phyloP scores from a whole-genome alignment of 352 stramenopile genomes.

The Globisporangium nodosum region DNA sequence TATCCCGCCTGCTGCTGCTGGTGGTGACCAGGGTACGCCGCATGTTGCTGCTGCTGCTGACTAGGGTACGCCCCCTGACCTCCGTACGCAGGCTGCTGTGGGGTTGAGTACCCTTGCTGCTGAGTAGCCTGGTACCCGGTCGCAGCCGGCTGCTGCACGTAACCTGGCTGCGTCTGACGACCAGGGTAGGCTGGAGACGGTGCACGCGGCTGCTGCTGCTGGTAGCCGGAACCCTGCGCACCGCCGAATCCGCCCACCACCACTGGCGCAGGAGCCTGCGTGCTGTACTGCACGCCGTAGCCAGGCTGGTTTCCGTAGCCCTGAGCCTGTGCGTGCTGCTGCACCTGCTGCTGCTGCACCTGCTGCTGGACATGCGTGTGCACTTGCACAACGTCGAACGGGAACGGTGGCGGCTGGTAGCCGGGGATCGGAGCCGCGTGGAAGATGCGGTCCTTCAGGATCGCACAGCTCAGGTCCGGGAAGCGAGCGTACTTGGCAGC shows the following conservation, averaged over 20 bases:
- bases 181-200: slow-evolving; percentile 34
- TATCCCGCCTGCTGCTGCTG: slow-evolving; percentile 25
- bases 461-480: slow-evolving; percentile 62
- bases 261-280: slow-evolving; percentile 28
- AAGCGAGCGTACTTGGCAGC: slow-evolving; percentile 91
- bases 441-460: slow-evolving; percentile 85
- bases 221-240: slow-evolving; percentile 29
- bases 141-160: slow-evolving; percentile 5
- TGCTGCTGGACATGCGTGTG: slow-evolving; percentile 52
- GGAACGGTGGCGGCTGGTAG: slow-evolving; percentile 78
- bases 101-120: slow-evolving; percentile 9
- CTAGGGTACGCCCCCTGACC: slow-evolving; percentile 17
- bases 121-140: slow-evolving; percentile 14
- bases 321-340: slow-evolving; percentile 14
- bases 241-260: slow-evolving; percentile 26
- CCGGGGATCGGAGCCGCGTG: slow-evolving; percentile 71
- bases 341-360: slow-evolving; percentile 19
- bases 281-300: slow-evolving; percentile 38
- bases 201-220: slow-evolving; percentile 25
- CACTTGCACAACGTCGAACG: slow-evolving; percentile 77
- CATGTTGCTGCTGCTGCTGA: slow-evolving; percentile 26
- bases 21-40: slow-evolving; percentile 14
- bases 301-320: slow-evolving; percentile 19
- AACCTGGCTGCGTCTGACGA: slow-evolving; percentile 18
- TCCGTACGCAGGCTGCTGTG: slow-evolving; percentile 18